Conservation (phyloP, 169 alveolate genomes). For the Besnoitia besnoiti region DNA sequence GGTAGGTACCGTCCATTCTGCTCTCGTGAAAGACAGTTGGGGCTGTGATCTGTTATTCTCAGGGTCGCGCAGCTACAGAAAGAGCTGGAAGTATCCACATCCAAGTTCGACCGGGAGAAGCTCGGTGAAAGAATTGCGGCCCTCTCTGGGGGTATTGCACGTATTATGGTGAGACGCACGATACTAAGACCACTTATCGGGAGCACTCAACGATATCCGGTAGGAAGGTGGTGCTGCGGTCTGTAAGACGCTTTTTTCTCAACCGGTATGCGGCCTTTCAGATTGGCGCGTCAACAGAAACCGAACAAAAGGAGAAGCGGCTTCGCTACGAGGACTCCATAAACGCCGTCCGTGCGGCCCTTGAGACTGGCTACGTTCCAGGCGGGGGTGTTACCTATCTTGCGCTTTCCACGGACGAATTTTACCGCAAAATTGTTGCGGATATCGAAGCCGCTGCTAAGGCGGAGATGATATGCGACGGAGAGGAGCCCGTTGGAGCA, state of each 20-base stretch:
- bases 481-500: conserved; percentile 48
- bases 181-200: neutral
- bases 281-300: conserved; percentile 89
- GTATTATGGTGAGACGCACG: conserved; percentile 76
- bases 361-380: conserved; percentile 89
- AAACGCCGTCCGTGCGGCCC: conserved; percentile 89
- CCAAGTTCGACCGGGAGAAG: conserved; percentile 85
- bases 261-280: conserved; percentile 24
- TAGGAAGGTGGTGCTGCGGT: neutral
- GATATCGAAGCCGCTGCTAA: conserved; percentile 78
- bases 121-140: conserved; percentile 89
- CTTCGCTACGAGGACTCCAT: conserved; percentile 87
- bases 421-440: conserved; percentile 75
- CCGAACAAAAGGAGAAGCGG: conserved; percentile 87
- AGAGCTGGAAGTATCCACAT: conserved; percentile 82
- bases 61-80: conserved; percentile 75
- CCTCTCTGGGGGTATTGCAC: conserved; percentile 89
- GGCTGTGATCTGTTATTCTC: neutral
- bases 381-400: conserved; percentile 91
- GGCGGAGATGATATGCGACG: conserved; percentile 66
- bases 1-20: neutral
- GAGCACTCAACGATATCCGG: neutral
- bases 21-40: neutral
- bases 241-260: neutral
- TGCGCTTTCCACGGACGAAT: conserved; percentile 80